Percentiles rank a stretch among this genome's conserved stretches.
phyloP scores from a whole-genome alignment of 345 rosid genomes.

The Luvunga scandens region DNA sequence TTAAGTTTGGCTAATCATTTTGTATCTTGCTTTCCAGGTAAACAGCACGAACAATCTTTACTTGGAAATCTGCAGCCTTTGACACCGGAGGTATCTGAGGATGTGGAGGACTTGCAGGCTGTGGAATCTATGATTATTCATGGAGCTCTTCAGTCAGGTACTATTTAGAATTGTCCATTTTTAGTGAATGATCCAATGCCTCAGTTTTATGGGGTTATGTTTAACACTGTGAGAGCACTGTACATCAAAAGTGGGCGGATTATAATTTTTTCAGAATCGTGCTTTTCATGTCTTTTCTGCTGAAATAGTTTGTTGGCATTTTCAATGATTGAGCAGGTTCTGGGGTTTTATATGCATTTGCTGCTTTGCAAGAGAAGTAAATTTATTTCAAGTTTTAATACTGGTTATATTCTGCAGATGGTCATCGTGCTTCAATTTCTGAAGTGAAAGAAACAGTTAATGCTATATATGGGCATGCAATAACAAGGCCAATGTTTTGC shows the following conservation, averaged over 20 bases:
- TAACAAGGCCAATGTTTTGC: conserved; percentile 54
- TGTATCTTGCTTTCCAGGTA: conserved; percentile 34
- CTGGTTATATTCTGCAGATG: conserved; percentile 31
- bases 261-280: background rate
- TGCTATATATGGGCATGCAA: conserved; percentile 42
- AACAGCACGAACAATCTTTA: conserved; percentile 40
- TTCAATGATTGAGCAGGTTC: background rate
- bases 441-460: conserved; percentile 62
- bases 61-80: conserved; percentile 50
- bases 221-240: background rate
- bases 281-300: background rate
- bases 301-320: background rate
- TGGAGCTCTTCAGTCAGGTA: conserved; percentile 72
- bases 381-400: background rate
- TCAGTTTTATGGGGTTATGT: background rate
- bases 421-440: conserved; percentile 44
- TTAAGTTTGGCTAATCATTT: conserved; percentile 6
- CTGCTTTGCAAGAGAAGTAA: background rate
- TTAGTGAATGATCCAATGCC: background rate
- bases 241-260: background rate
- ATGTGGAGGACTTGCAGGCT: conserved; percentile 59
- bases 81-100: conserved; percentile 65
- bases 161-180: background rate
- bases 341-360: background rate
- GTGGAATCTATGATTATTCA: conserved; percentile 67